Conservation (phyloP, 2,329 filamentous ascomycete genomes). For the Fusarium nematophilum region DNA sequence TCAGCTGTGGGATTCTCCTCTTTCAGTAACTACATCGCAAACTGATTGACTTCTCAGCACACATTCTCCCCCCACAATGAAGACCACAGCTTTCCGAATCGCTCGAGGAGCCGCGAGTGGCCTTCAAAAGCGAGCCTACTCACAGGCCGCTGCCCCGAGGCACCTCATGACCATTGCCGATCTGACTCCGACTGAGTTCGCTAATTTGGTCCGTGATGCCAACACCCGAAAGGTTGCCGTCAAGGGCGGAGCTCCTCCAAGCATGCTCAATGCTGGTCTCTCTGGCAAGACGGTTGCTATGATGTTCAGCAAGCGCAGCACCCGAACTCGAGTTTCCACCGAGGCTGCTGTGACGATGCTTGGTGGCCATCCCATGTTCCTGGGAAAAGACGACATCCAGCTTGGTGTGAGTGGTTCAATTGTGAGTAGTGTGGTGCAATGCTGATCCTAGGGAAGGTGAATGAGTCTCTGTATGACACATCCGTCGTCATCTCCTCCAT, state of each 20-base stretch:
- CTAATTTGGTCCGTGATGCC: slow-evolving; percentile 85
- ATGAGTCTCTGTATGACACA: slow-evolving; percentile 95
- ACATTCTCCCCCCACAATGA: slow-evolving; percentile 45
- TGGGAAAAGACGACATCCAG: slow-evolving; percentile 96
- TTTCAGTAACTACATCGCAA: neutral
- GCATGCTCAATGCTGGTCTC: slow-evolving; percentile 70
- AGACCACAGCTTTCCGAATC: slow-evolving; percentile 47
- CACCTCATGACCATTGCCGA: slow-evolving; percentile 95
- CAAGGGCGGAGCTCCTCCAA: slow-evolving; percentile 71
- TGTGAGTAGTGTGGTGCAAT: too few relatives aligned
- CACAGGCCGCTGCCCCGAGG: slow-evolving; percentile 65
- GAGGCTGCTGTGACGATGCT: slow-evolving; percentile 90
- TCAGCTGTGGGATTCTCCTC: slow-evolving; percentile 5
- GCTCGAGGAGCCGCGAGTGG: slow-evolving; percentile 49
- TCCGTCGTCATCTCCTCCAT: slow-evolving; percentile 93
- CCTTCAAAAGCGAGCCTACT: slow-evolving; percentile 58
- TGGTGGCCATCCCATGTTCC: slow-evolving; percentile 95
- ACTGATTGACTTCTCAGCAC: neutral
- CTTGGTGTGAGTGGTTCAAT: slow-evolving; percentile 72
- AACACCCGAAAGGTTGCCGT: slow-evolving; percentile 78
- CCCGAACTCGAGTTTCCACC: slow-evolving; percentile 91
- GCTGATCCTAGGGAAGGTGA: slow-evolving; percentile 66
- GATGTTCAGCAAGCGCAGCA: slow-evolving; percentile 97
- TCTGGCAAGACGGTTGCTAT: slow-evolving; percentile 87
- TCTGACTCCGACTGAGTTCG: slow-evolving; percentile 82